Conservation (phyloP, 768 basidiomycete genomes). For the Leccinum subgranulosum region DNA sequence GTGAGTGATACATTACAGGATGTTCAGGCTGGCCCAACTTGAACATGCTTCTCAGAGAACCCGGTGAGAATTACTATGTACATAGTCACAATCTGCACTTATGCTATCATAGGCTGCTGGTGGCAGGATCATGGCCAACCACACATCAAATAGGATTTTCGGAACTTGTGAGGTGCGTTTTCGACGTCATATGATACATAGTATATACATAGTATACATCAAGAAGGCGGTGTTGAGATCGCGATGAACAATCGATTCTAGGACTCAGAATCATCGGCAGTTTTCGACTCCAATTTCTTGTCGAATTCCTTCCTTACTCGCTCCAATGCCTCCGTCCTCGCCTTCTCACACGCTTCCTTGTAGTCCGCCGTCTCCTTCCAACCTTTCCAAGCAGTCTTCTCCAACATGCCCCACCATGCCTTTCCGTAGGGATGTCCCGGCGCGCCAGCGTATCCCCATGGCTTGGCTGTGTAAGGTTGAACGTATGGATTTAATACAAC, state of each 20-base stretch:
- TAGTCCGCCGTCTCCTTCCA: constrained; percentile 27
- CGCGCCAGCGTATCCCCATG: constrained; percentile 54
- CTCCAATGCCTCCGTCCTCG: constrained; percentile 6
- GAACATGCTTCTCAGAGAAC: neutral
- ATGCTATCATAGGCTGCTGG: neutral
- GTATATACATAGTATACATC: neutral
- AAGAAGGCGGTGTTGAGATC: neutral
- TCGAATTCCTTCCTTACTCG: constrained; percentile 8
- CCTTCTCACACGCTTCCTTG: constrained; percentile 14
- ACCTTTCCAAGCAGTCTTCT: constrained; percentile 43
- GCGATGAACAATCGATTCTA: neutral
- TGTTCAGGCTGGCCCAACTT: neutral
- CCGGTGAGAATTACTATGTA: neutral
- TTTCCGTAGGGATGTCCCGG: constrained; percentile 47
- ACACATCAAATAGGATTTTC: neutral
- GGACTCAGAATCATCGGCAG: neutral
- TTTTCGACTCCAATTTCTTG: neutral
- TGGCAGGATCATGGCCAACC: neutral
- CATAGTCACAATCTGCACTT: neutral
- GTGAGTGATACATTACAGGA: neutral
- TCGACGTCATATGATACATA: neutral
- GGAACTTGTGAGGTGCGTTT: neutral
- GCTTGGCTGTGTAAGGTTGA: constrained; percentile 54
- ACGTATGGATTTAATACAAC: constrained; percentile 48
- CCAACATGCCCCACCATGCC: constrained; percentile 46